Evolutionary conservation across 768 basidiomycete genomes (phyloP), one percentile per base, ranked within the genome.

Genomic region (Kwoniella mangroviensis): DNA sequence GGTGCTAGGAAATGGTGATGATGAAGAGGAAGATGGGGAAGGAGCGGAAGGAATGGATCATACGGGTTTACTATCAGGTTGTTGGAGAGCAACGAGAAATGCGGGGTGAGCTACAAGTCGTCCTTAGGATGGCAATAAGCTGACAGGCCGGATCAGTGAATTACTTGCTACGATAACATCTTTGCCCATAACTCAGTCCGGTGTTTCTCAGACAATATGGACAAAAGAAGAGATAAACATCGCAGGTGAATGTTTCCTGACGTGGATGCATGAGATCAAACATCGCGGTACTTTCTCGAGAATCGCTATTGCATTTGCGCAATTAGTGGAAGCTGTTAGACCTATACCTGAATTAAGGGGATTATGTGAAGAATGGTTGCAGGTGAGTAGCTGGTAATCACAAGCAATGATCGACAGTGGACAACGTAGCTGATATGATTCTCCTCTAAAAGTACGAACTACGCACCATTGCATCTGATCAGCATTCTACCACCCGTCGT

Each of bases 281-380:
- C 82, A 83, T 70, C 74, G 82, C 19, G 82, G 81, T 0, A 80
- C 81, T 11, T 83, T 82, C 63, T 79, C 81, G n/a, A 78, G 75
- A 58, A 73, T 83, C 53, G 78, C 81, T 22, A 34, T 51, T n/a
- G 74, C 78, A 6, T 81, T 83, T 60, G 74, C 71, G 5, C 42
- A 55, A 0, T 63, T 82, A 10, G 71, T 82, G 34, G 74, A 78
- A 11, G 65, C 63, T 4, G 68, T 79, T 52, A 67, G 73, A 55
- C 54, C 65, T 3, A 40, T 52, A 17, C 13, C 51, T 21, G 56
- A 56, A 3, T 43, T 79, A 5, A 53, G 64, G 24, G 67, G 43
- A 5, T 51, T 79, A n/a, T 72, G 72, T 21, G 65, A 70, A 10
- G 22, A 34, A 7, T 83, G 82, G 81, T 68, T 81, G 4, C 60